Conservation (phyloP, 2,329 filamentous ascomycete species). For the Scolecobasidium constrictum region DNA sequence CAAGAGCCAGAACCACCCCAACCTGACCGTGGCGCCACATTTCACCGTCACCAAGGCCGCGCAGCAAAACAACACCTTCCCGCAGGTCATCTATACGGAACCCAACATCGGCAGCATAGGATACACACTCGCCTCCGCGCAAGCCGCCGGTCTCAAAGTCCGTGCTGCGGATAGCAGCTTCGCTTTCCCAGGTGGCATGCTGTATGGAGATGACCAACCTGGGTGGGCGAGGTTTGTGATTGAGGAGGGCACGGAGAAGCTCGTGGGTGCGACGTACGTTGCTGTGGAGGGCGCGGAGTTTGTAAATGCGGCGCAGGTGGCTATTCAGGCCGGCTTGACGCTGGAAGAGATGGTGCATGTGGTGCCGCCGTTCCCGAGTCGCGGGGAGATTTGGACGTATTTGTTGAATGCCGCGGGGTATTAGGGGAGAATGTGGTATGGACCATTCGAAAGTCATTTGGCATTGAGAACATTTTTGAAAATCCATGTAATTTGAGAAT, state of each 20-base stretch:
- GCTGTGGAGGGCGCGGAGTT: slow-evolving; percentile 9
- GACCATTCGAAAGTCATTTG: no score
- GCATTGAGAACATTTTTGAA: no score
- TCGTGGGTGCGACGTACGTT: slow-evolving; percentile 10
- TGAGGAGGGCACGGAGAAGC: slow-evolving; percentile 9
- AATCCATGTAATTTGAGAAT: no score
- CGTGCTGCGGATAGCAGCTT: slow-evolving; percentile 4
- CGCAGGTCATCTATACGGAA: slow-evolving; percentile 10
- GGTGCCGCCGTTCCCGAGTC: slow-evolving; percentile 10
- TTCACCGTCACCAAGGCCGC: background rate
- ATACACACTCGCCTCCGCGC: slow-evolving; percentile 8
- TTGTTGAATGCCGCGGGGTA: slow-evolving; percentile 11
- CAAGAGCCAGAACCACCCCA: background rate
- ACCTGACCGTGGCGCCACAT: background rate
- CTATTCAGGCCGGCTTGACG: slow-evolving; percentile 6
- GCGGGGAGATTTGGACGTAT: slow-evolving; percentile 9
- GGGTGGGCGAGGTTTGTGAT: slow-evolving; percentile 11
- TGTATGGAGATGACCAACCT: slow-evolving; percentile 6
- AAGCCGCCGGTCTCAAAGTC: slow-evolving; percentile 8
- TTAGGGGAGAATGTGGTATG: no score
- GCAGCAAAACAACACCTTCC: background rate
- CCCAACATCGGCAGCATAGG: slow-evolving; percentile 9
- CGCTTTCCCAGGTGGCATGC: slow-evolving; percentile 1
- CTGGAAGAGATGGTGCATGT: slow-evolving; percentile 11
- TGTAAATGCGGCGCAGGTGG: slow-evolving; percentile 6